Evolutionary conservation across 1,284 basidiomycete species (phyloP).

Genomic region (Somion occarium): DNA sequence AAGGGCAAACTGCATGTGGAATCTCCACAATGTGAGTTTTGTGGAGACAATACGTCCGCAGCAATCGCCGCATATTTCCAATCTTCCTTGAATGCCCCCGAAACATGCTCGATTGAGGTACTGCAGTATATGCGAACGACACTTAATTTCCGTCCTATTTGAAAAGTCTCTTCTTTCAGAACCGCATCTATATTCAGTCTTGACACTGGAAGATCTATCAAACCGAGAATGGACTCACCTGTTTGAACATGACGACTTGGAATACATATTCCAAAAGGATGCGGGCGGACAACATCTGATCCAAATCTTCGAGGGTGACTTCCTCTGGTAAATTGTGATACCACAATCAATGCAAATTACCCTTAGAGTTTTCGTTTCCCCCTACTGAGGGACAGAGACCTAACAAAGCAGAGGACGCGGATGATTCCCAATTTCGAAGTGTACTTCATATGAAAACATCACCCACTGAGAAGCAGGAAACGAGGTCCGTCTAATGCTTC

Average conservation of each 20-base stretch:
- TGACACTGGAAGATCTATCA: background rate
- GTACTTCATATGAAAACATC: background rate
- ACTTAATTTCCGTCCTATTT: background rate
- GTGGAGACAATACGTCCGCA: background rate
- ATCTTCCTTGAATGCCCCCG: background rate
- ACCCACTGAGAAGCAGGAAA: background rate
- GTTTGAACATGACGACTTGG: background rate
- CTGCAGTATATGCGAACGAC: background rate
- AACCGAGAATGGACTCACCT: background rate
- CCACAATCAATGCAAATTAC: background rate
- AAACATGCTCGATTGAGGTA: background rate
- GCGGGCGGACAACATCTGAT: background rate
- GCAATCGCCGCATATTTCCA: background rate
- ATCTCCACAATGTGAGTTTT: background rate
- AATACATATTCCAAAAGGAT: background rate
- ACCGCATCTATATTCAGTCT: background rate
- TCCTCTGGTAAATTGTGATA: background rate
- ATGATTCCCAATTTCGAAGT: background rate
- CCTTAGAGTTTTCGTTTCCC: background rate
- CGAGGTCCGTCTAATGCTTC: background rate
- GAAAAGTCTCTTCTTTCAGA: background rate
- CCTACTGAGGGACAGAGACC: background rate
- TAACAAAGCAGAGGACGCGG: background rate
- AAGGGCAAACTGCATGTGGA: background rate
- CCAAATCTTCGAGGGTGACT: background rate